Evolutionary conservation across 768 basidiomycete species (phyloP).

Genomic region (Rhodotorula babjevae): DNA sequence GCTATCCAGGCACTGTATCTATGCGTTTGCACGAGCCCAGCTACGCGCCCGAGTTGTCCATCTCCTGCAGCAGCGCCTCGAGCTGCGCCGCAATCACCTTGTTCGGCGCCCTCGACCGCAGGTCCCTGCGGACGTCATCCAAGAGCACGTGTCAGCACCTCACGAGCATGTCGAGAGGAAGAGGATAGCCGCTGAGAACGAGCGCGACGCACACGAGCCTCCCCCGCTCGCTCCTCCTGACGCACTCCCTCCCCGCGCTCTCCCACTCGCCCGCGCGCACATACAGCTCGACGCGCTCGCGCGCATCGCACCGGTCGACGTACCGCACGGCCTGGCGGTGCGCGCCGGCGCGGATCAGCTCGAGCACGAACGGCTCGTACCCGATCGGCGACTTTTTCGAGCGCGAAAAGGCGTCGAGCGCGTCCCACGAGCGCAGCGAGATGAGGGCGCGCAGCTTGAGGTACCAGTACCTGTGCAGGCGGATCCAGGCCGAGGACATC

Average conservation of each 20-base stretch:
- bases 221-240: constrained; percentile 76
- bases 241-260: constrained; percentile 54
- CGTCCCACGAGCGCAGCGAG: constrained; percentile 74
- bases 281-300: constrained; percentile 76
- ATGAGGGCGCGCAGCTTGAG: constrained; percentile 79
- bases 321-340: constrained; percentile 69
- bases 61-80: constrained; percentile 24
- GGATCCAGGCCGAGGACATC: background rate
- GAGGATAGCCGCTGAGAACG: no score
- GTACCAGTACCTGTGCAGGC: constrained; percentile 76
- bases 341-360: constrained; percentile 69
- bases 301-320: constrained; percentile 77
- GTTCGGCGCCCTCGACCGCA: constrained; percentile 35
- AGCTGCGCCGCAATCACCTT: constrained; percentile 35
- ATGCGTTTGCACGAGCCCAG: background rate
- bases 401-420: constrained; percentile 75
- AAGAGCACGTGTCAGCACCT: no score
- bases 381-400: constrained; percentile 90
- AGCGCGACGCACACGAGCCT: constrained; percentile 68
- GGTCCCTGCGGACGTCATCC: constrained; percentile 27
- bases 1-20: no score
- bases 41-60: constrained; percentile 13
- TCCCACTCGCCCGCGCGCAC: constrained; percentile 66
- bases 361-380: constrained; percentile 81
- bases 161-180: no score